These are phyloP conservation scores for Ceratocystis destructans DNA, from an alignment of 2,329 filamentous ascomycete genomes.

Conservation along the genomic window DNA sequence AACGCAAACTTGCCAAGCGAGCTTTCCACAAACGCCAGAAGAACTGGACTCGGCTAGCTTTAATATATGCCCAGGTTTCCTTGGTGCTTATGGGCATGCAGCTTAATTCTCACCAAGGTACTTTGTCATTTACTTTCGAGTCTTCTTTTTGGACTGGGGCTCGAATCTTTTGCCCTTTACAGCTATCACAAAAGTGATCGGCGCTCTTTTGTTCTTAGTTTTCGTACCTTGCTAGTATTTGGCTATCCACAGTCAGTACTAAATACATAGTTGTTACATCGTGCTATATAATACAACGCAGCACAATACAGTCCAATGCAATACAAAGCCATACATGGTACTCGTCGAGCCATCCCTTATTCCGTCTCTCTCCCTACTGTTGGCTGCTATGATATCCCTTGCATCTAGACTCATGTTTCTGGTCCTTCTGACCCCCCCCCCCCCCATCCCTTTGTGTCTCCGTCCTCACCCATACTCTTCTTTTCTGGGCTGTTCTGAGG, in stretches of 20 bases:
- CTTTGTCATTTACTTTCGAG: background rate
- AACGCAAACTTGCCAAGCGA: background rate
- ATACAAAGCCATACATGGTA: too few species aligned
- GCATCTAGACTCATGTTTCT: too few species aligned
- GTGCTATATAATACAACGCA: too few species aligned
- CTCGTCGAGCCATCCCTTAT: background rate
- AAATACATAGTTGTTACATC: too few species aligned
- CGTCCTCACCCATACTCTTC: too few species aligned
- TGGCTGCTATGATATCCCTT: too few species aligned
- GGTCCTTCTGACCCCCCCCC: too few species aligned
- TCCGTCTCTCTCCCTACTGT: background rate
- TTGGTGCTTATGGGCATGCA: background rate
- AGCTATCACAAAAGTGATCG: background rate
- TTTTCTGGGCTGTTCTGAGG: background rate
- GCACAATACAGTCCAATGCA: too few species aligned
- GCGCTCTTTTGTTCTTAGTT: background rate
- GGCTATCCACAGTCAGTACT: too few species aligned
- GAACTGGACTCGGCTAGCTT: background rate
- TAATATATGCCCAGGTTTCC: background rate
- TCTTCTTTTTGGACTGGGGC: background rate
- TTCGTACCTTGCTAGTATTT: background rate
- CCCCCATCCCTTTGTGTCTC: too few species aligned
- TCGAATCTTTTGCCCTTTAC: conserved; percentile 5
- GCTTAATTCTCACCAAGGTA: background rate
- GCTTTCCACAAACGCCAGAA: background rate